Conservation (phyloP, 768 basidiomycete genomes). For the Agrocybe praecox region DNA sequence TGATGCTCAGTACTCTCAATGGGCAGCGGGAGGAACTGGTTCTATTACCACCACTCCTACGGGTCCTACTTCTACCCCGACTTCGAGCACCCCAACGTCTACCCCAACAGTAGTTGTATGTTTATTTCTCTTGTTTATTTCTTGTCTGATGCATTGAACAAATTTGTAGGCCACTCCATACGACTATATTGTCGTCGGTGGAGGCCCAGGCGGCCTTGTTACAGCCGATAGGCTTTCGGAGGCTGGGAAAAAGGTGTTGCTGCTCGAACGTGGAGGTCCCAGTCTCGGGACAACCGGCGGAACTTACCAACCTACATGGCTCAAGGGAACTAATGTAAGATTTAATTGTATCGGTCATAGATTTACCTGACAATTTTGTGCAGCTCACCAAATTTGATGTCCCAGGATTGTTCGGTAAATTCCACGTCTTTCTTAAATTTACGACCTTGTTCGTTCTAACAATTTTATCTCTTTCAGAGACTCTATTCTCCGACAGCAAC, state of each 20-base stretch:
- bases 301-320: slow-evolving; percentile 54
- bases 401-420: slow-evolving; percentile 55
- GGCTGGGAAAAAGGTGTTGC: slow-evolving; percentile 62
- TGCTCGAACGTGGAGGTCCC: slow-evolving; percentile 67
- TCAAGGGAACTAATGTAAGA: slow-evolving; percentile 42
- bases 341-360: slow-evolving; percentile 14
- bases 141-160: background rate
- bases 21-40: slow-evolving; percentile 52
- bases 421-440: no score
- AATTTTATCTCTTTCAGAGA: slow-evolving; percentile 34
- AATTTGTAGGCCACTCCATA: slow-evolving; percentile 42
- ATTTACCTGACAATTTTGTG: background rate
- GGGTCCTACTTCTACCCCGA: slow-evolving; percentile 24
- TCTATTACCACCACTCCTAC: slow-evolving; percentile 28
- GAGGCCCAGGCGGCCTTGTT: slow-evolving; percentile 60
- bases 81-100: slow-evolving; percentile 27
- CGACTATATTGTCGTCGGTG: slow-evolving; percentile 60
- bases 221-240: slow-evolving; percentile 61
- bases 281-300: slow-evolving; percentile 62
- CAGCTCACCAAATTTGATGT: slow-evolving; percentile 69
- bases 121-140: background rate
- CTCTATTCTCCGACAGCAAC: slow-evolving; percentile 61
- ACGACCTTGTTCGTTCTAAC: background rate
- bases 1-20: slow-evolving; percentile 45
- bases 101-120: slow-evolving; percentile 31